Evolutionary conservation across 352 stramenopile genomes (phyloP), one percentile per base, ranked within the genome.

Genomic region (Pythium brassicae): DNA sequence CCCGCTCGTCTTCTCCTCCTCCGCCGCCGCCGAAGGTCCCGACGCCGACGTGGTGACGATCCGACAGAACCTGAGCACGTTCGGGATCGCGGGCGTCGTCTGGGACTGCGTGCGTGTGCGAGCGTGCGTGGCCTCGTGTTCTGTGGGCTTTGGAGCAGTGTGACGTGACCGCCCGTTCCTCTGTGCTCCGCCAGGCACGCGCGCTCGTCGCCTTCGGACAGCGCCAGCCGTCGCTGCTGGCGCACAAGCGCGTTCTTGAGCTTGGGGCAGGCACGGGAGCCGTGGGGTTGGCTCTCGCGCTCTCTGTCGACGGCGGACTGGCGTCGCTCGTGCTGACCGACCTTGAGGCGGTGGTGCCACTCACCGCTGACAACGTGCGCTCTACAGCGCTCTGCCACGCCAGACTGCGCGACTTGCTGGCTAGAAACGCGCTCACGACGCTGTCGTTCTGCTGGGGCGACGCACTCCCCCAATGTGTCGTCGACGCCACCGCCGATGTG

Each of bases 101-200:
- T 92, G 81, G 81, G 84, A 89, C 59, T 86, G 76, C 57, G 80
- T 91, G 53, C 29, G 76, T 68, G 27, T 14, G n/a, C n/a, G n/a
- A n/a, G n/a, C n/a, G n/a, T n/a, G n/a, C n/a, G n/a, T n/a, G n/a
- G n/a, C n/a, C n/a, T n/a, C n/a, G n/a, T n/a, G n/a, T n/a, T n/a
- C n/a, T n/a, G n/a, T n/a, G n/a, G n/a, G n/a, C n/a, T n/a, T n/a
- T n/a, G n/a, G n/a, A n/a, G n/a, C n/a, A n/a, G n/a, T n/a, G n/a
- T 37, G 4, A 12, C 43, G 20, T 43, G 10, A 46, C 51, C 25
- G 45, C 37, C 22, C 15, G 20, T 14, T 29, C 17, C 23, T 3
- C 55, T 20, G 25, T 17, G 26, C 14, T 40, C n/a, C 26, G 10
- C 19, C 54, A 86, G 80, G 77, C 73, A 23, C 65, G 68, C 25